Percentiles rank a stretch among this genome's conserved stretches.
Evolutionary conservation across 176 grass and related monocot genomes (phyloP).

Genomic region (Elymus sibiricus): DNA sequence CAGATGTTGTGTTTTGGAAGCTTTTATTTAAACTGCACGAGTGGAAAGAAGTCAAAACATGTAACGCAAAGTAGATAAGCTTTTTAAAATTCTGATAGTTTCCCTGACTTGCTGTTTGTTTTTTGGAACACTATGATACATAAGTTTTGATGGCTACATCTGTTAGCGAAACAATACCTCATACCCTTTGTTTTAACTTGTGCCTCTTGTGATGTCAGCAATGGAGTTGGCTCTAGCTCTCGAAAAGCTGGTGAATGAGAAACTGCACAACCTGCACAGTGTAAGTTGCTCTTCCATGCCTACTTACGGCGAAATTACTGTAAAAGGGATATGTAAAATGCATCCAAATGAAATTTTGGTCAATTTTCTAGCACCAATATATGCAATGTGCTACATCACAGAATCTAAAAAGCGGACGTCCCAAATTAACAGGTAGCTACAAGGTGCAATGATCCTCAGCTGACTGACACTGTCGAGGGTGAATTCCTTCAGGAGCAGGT

Average conservation of each 20-base stretch:
- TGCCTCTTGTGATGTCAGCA: neutral
- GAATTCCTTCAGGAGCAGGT: conserved; percentile 89
- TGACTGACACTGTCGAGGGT: conserved; percentile 65
- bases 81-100: neutral
- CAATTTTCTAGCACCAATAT: too few species aligned
- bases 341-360: too few species aligned
- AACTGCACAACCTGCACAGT: too few species aligned
- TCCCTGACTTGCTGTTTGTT: neutral
- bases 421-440: conserved; percentile 61
- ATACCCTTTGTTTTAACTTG: neutral
- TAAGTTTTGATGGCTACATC: neutral
- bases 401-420: neutral
- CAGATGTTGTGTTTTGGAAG: too few species aligned
- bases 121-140: neutral
- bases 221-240: too few species aligned
- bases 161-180: neutral
- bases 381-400: neutral
- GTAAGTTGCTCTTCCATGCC: too few species aligned
- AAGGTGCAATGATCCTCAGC: conserved; percentile 68
- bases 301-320: too few species aligned
- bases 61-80: too few species aligned
- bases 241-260: too few species aligned
- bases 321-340: neutral
- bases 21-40: too few species aligned
- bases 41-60: too few species aligned